Evolutionary conservation across 768 basidiomycete species (phyloP), one percentile per base, ranked within the genome.

Genomic region (Lactarius hengduanensis): DNA sequence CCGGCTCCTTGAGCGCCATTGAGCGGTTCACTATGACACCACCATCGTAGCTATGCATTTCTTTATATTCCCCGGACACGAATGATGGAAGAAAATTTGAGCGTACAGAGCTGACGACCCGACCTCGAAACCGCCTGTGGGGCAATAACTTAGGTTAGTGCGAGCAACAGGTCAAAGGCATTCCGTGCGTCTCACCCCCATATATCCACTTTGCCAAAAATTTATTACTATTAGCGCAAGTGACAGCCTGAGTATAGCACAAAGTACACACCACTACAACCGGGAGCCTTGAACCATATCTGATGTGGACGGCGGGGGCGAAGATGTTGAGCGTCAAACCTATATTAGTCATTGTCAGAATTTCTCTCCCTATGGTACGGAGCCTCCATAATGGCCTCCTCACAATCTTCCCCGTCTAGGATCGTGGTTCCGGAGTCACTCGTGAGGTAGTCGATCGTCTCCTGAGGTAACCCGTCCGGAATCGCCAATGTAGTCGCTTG

Each of bases 261-360:
- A 16, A 15, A 40, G 22, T 40, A 57, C 72, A 36, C 50, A 74
- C 73, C n/a, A 72, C 71, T 38, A 72, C 57, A 22, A 74, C 73
- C 1, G 73, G 73, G 28, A 74, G 58, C 32, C 63, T 62, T 18
- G 64, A 30, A 18, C 32, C 34, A 10, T 61, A 26, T 26, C n/a
- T 45, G 10, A 56, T 53, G 15, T 47, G 26, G 32, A 26, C 26
- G 26, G 64, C 38, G 8, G 73, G 73, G n/a, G 32, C 58, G 15
- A 73, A 50, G 22, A 73, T 61, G 32, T 74, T 73, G 30, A 74
- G 30, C 41, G 65, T 71, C 36, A 74, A 63, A 53, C 73, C 71
- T 72, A 15, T 13, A 10, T 34, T 34, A 22, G 10, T 7, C n/a
- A 30, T 9, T 11, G 7, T 28, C 9, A 61, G 32, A 18, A 28